Conservation (phyloP, 176 grass and related monocot genomes). For the Musa acuminata region DNA sequence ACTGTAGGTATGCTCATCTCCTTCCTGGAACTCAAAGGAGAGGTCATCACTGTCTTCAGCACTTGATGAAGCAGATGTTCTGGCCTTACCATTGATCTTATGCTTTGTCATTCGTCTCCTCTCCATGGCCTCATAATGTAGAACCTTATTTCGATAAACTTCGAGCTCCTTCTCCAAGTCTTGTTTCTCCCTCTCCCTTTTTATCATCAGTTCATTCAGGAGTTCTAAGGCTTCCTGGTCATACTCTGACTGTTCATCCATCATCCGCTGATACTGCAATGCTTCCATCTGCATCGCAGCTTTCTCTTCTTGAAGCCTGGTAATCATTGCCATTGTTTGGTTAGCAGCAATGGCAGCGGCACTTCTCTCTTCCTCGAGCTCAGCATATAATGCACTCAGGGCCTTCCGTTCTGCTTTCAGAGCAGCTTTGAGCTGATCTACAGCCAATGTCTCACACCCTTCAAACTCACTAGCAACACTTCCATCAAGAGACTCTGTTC, state of each 20-base stretch:
- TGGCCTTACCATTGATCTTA: slow-evolving; percentile 48
- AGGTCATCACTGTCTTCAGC: slow-evolving; percentile 69
- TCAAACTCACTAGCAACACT: slow-evolving; percentile 39
- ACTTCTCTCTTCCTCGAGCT: slow-evolving; percentile 91
- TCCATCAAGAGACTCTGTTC: slow-evolving; percentile 50
- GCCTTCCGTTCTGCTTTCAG: slow-evolving; percentile 46
- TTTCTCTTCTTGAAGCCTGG: slow-evolving; percentile 98
- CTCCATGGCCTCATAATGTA: slow-evolving; percentile 61
- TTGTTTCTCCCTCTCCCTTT: slow-evolving; percentile 93
- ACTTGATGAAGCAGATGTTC: slow-evolving; percentile 70
- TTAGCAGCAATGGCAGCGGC: slow-evolving; percentile 81
- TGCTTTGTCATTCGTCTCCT: slow-evolving; percentile 34
- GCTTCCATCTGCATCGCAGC: slow-evolving; percentile 99
- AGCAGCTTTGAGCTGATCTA: slow-evolving; percentile 66
- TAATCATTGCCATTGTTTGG: slow-evolving; percentile 99
- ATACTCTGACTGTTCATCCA: slow-evolving; percentile 97
- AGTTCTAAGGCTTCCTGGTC: slow-evolving; percentile 90
- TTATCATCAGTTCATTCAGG: slow-evolving; percentile 80
- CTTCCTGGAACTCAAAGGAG: slow-evolving; percentile 52
- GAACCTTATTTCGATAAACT: slow-evolving; percentile 48
- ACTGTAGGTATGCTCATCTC: slow-evolving; percentile 52
- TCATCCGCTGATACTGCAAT: slow-evolving; percentile 88
- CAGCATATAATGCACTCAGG: slow-evolving; percentile 61
- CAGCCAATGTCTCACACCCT: slow-evolving; percentile 36
- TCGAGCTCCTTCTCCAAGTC: slow-evolving; percentile 74